Conservation (phyloP, 192 early-diverging fungal genomes). For the Coemansia javaensis region DNA sequence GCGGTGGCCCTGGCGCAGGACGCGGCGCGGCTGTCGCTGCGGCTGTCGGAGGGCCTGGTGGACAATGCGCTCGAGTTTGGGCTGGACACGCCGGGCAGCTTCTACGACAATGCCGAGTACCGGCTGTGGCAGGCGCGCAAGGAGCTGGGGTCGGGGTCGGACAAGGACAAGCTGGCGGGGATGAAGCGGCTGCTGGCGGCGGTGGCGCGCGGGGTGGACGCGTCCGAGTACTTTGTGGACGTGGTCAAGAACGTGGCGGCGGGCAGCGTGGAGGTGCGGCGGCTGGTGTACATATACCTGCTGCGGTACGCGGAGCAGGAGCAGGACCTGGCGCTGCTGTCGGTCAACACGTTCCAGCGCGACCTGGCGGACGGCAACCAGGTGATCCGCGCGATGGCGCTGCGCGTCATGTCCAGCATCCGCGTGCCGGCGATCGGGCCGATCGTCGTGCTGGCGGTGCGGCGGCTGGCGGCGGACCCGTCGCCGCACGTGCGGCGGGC, state of each 20-base stretch:
- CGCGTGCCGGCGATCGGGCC: constrained; percentile 87
- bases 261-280: constrained; percentile 79
- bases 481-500: constrained; percentile 93
- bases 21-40: constrained; percentile 74
- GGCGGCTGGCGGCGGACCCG: constrained; percentile 77
- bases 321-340: constrained; percentile 89
- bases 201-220: constrained; percentile 86
- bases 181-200: constrained; percentile 89
- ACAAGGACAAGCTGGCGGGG: constrained; percentile 89
- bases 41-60: constrained; percentile 77
- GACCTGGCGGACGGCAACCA: constrained; percentile 91
- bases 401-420: constrained; percentile 94
- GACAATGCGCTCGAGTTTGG: constrained; percentile 87
- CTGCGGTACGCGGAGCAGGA: constrained; percentile 94
- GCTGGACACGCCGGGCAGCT: constrained; percentile 66
- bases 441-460: constrained; percentile 86
- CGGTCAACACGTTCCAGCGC: constrained; percentile 97
- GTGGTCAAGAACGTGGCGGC: constrained; percentile 98
- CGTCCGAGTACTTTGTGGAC: constrained; percentile 85
- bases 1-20: constrained; percentile 69
- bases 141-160: constrained; percentile 74
- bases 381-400: constrained; percentile 89
- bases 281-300: constrained; percentile 95
- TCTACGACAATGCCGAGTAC: constrained; percentile 89
- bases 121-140: constrained; percentile 69